Evolutionary conservation across 2,329 filamentous ascomycete species (phyloP).

Genomic region (Lasiodiplodia theobromae): DNA sequence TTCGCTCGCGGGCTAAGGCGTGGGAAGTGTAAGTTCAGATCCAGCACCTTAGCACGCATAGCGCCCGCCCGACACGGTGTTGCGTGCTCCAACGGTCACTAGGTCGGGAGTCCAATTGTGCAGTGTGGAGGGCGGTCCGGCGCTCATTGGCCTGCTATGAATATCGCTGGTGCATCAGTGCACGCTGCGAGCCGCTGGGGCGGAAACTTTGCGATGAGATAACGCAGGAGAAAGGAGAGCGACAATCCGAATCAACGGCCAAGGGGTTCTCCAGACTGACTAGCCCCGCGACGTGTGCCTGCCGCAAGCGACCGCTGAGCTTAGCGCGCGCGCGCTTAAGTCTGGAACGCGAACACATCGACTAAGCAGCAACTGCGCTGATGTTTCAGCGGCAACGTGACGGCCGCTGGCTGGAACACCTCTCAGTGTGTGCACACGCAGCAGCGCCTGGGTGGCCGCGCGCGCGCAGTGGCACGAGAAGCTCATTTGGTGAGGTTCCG

Average conservation of each 20-base stretch:
- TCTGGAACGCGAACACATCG: neutral
- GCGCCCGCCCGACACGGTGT: neutral
- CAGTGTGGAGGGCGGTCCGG: neutral
- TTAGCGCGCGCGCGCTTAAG: too few relatives aligned
- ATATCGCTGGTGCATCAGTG: neutral
- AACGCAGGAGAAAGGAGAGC: conserved; percentile 22
- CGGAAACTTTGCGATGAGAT: conserved; percentile 16
- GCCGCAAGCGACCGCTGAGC: neutral
- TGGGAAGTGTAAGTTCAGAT: neutral
- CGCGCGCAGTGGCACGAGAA: neutral
- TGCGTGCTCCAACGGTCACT: conserved; percentile 28
- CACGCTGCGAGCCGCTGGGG: neutral
- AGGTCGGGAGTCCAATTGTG: neutral
- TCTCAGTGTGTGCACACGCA: neutral
- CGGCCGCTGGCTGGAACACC: neutral
- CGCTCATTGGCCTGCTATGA: conserved; percentile 9
- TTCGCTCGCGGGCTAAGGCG: neutral
- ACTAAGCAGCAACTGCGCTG: neutral
- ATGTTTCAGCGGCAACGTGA: conserved; percentile 19
- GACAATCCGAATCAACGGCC: neutral
- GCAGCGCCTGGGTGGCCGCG: neutral
- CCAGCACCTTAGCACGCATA: neutral
- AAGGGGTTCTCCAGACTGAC: conserved; percentile 6
- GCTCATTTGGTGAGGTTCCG: conserved; percentile 13
- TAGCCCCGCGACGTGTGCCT: conserved; percentile 13